These are phyloP conservation scores for Ophiostoma tasmaniense DNA, from an alignment of 2,329 filamentous ascomycete species.

Conservation along the genomic window DNA sequence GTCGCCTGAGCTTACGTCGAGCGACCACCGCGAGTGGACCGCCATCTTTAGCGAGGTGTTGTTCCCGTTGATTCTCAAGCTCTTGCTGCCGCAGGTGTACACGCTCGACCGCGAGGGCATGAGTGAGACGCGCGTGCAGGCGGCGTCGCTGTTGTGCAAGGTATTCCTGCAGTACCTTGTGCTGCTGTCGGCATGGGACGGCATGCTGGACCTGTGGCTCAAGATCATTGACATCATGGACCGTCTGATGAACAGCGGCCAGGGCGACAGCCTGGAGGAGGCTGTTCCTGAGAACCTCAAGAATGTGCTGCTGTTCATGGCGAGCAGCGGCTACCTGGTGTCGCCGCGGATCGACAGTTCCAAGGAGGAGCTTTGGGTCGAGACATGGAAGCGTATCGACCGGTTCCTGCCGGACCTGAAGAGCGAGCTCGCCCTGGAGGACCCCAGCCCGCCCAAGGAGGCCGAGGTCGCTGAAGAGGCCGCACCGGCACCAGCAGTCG, in stretches of 20 bases:
- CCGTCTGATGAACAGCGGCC: slow-evolving; percentile 88
- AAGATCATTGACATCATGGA: slow-evolving; percentile 93
- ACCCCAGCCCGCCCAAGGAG: background rate
- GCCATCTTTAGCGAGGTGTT: slow-evolving; percentile 91
- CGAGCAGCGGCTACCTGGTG: slow-evolving; percentile 74
- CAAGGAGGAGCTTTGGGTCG: slow-evolving; percentile 50
- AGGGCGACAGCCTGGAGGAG: slow-evolving; percentile 85
- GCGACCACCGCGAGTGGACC: slow-evolving; percentile 83
- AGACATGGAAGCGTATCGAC: slow-evolving; percentile 59
- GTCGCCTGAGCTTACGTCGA: slow-evolving; percentile 73
- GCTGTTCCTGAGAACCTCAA: slow-evolving; percentile 92
- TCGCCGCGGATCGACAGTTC: slow-evolving; percentile 52
- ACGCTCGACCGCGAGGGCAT: slow-evolving; percentile 85
- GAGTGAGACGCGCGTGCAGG: slow-evolving; percentile 89
- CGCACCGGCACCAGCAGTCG: background rate
- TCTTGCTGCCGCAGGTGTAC: slow-evolving; percentile 92
- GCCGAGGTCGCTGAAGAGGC: background rate
- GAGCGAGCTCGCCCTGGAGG: slow-evolving; percentile 48
- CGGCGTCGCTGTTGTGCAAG: slow-evolving; percentile 83
- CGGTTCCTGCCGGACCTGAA: slow-evolving; percentile 54
- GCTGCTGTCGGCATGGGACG: slow-evolving; percentile 73
- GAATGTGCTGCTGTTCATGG: slow-evolving; percentile 93
- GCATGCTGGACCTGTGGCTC: slow-evolving; percentile 85
- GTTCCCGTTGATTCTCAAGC: slow-evolving; percentile 77
- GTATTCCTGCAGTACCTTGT: slow-evolving; percentile 93